Evolutionary conservation across 2,329 filamentous ascomycete genomes (phyloP).

Genomic region (Aspergillus sp.): DNA sequence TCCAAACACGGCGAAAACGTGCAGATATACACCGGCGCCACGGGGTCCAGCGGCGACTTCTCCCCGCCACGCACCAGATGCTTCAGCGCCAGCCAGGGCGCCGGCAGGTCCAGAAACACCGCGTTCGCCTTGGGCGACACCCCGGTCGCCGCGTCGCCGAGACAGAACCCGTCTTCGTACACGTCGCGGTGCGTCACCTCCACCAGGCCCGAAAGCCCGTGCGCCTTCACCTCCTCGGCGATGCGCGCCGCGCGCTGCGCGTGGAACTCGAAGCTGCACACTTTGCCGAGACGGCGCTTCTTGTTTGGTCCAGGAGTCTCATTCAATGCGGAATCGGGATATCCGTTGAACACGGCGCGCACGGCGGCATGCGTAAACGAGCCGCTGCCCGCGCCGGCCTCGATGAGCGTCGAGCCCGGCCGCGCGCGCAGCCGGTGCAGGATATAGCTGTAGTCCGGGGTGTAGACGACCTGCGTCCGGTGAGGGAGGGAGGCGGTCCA

Average conservation of each 20-base stretch:
- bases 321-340: conserved; percentile 21
- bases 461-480: conserved; percentile 53
- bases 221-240: conserved; percentile 41
- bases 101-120: conserved; percentile 51
- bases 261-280: conserved; percentile 53
- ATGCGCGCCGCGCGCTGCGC: conserved; percentile 41
- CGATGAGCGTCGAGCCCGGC: conserved; percentile 47
- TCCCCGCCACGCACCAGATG: conserved; percentile 42
- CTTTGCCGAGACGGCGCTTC: conserved; percentile 39
- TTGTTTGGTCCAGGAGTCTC: conserved; percentile 11
- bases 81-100: conserved; percentile 49
- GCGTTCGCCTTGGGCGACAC: conserved; percentile 44
- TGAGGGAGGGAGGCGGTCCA: conserved; percentile 53
- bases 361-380: conserved; percentile 52
- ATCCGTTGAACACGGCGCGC: conserved; percentile 49
- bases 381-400: conserved; percentile 52
- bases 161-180: conserved; percentile 47
- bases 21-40: conserved; percentile 74
- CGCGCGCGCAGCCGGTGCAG: conserved; percentile 47
- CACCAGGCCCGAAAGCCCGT: conserved; percentile 45
- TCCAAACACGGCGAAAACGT: conserved; percentile 97
- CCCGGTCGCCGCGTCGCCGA: conserved; percentile 31
- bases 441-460: conserved; percentile 53
- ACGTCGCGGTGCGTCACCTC: conserved; percentile 49
- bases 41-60: conserved; percentile 63